phyloP scores from a whole-genome alignment of 2,329 filamentous ascomycete species.

The Hypoxylon sp. region DNA sequence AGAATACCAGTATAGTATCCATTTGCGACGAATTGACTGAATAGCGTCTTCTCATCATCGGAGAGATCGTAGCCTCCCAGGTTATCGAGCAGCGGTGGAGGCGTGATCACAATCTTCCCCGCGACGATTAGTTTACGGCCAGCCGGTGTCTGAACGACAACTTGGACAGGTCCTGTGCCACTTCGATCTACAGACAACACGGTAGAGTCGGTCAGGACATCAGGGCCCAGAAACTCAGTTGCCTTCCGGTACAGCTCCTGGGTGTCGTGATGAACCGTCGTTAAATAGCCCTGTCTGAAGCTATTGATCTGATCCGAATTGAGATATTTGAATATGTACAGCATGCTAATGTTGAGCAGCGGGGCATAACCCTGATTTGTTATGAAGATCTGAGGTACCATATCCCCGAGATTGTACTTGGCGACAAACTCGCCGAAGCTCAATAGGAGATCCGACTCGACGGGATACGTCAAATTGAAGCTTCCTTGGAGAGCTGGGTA shows the following conservation, averaged over 20 bases:
- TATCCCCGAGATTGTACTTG: constrained; percentile 36
- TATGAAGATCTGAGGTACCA: constrained; percentile 9
- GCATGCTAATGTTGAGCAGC: constrained; percentile 15
- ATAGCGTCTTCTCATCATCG: constrained; percentile 54
- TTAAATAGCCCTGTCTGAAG: background rate
- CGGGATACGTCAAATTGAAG: constrained; percentile 39
- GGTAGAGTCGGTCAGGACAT: constrained; percentile 30
- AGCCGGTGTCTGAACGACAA: constrained; percentile 50
- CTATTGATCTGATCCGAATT: background rate
- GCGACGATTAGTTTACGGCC: constrained; percentile 56
- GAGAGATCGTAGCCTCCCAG: constrained; percentile 58
- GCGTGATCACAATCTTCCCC: constrained; percentile 60
- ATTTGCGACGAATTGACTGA: constrained; percentile 57
- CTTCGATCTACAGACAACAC: constrained; percentile 14
- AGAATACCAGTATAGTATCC: constrained; percentile 59
- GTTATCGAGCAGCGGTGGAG: constrained; percentile 58
- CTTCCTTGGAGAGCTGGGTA: constrained; percentile 28
- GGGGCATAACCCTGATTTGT: background rate
- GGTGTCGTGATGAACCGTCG: constrained; percentile 31
- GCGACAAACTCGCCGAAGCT: constrained; percentile 37
- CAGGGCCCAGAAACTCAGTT: constrained; percentile 10
- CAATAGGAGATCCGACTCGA: constrained; percentile 36
- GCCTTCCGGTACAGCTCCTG: constrained; percentile 27
- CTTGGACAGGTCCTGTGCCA: constrained; percentile 40
- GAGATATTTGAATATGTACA: constrained; percentile 36